phyloP scores from a whole-genome alignment of 2,329 filamentous ascomycete species.

The Alternaria brassicicola region DNA sequence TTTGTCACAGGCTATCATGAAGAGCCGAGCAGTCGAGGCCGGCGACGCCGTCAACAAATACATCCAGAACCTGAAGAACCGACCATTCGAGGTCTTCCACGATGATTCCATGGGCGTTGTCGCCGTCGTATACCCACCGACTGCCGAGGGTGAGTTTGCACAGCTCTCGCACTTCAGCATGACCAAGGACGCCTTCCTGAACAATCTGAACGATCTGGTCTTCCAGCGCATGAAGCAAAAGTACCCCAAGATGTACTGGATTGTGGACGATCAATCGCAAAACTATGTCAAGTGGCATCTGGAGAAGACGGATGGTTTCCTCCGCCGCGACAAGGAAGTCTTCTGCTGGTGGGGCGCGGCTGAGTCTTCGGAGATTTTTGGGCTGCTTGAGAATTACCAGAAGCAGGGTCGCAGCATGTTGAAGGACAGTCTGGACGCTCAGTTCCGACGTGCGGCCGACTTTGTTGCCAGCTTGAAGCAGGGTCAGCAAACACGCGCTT shows the following conservation, averaged over 20 bases:
- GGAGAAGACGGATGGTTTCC: conserved; percentile 91
- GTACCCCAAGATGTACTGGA: conserved; percentile 89
- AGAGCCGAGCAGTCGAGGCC: conserved; percentile 81
- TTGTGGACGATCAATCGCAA: conserved; percentile 94
- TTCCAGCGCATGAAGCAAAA: conserved; percentile 94
- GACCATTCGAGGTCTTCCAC: conserved; percentile 89
- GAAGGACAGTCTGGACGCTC: conserved; percentile 85
- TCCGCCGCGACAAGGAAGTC: conserved; percentile 83
- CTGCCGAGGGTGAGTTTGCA: conserved; percentile 69
- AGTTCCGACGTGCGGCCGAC: conserved; percentile 77
- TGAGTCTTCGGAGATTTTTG: conserved; percentile 77
- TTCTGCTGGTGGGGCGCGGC: conserved; percentile 97
- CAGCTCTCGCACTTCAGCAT: conserved; percentile 91
- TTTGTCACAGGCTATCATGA: conserved; percentile 80
- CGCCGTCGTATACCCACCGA: conserved; percentile 81
- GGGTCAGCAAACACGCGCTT: conserved; percentile 69
- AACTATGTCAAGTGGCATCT: conserved; percentile 95
- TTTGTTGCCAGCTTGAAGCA: conserved; percentile 67
- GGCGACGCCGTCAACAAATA: conserved; percentile 86
- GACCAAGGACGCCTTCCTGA: conserved; percentile 92
- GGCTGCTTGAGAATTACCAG: conserved; percentile 84
- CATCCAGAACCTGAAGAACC: conserved; percentile 75
- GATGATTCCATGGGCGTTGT: conserved; percentile 94
- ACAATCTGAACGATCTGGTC: conserved; percentile 93
- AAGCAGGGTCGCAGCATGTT: conserved; percentile 85